Evolutionary conservation across 2,329 filamentous ascomycete species (phyloP).

Genomic region (Neofusicoccum kwambonambiense): DNA sequence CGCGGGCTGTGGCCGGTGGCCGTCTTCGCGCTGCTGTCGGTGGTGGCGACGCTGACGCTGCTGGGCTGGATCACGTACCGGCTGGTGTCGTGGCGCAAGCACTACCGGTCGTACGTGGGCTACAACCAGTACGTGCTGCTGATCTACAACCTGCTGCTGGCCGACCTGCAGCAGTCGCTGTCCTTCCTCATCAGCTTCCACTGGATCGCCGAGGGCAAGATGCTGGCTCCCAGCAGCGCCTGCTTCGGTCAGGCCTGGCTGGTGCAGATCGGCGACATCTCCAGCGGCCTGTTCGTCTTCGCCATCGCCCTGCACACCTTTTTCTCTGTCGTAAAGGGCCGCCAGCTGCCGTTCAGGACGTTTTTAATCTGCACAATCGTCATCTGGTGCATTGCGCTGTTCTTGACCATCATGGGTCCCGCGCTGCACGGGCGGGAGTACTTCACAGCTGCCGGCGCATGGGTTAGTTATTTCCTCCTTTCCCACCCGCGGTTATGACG

Average conservation of each 20-base stretch:
- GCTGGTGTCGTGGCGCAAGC: conserved; percentile 50
- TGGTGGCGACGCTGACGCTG: conserved; percentile 44
- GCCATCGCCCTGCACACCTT: conserved; percentile 57
- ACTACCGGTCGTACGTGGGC: conserved; percentile 50
- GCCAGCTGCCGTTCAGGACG: conserved; percentile 44
- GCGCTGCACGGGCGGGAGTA: conserved; percentile 42
- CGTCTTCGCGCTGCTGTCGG: conserved; percentile 48
- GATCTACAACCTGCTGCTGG: conserved; percentile 54
- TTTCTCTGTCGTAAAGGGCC: conserved; percentile 48
- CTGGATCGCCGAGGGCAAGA: conserved; percentile 47
- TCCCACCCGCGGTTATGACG: neutral
- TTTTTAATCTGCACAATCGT: conserved; percentile 46
- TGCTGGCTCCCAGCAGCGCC: conserved; percentile 43
- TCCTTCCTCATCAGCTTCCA: conserved; percentile 51
- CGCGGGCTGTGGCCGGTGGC: conserved; percentile 48
- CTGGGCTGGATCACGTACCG: conserved; percentile 52
- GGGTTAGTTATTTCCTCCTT: conserved; percentile 38
- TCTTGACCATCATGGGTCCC: conserved; percentile 50
- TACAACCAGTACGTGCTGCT: conserved; percentile 57
- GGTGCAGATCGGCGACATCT: conserved; percentile 53
- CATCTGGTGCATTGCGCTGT: conserved; percentile 47
- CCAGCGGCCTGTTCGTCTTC: conserved; percentile 54
- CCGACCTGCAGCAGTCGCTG: conserved; percentile 53
- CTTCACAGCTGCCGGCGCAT: conserved; percentile 51
- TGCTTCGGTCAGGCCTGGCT: conserved; percentile 54